Evolutionary conservation across 2,329 filamentous ascomycete genomes (phyloP), one percentile per base, ranked within the genome.

Genomic region (Periglandula ipomoeae): DNA sequence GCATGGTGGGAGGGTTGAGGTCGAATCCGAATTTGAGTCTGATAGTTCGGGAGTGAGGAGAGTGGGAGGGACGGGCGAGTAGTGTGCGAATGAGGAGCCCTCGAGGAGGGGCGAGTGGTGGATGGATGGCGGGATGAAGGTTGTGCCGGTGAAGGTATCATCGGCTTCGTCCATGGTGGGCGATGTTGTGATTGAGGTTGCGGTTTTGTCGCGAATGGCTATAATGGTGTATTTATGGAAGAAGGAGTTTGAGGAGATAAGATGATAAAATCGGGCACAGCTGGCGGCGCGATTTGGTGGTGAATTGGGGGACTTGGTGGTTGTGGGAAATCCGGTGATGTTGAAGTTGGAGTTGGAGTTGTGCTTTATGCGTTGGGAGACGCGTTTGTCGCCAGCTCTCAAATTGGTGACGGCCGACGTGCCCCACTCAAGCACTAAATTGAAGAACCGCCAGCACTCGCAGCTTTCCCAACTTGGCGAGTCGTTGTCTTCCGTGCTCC

Each of bases 71-170:
- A 87, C 73, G 15, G 79, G 71, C 1, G 85, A 87, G 70, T 82
- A 87, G 66, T 89, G 78, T 10, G 78, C 75, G 69, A 87, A 89
- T 37, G 85, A 83, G 42, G 74, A 73, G 62, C 86, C 86, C 37
- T 73, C 62, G 57, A 86, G 69, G 52, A 89, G 74, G 35, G 69
- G 63, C 17, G 68, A 48, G 41, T 62, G 60, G 65, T 84, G 69
- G 57, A 90, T 75, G 15, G 84, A 89, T 6, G 87, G 86, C 13
- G 85, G 84, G 53, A 86, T 69, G 67, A 84, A 88, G 40, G 53
- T 52, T 37, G 55, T 41, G 45, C 23, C 30, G 11, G 34, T 20
- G 17, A 5, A 3, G 7, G 6, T 24, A 9, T 34, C 32, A 11
- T 27, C n/a, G 9, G 24, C 2, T 26, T 54, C 48, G 20, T 51